Evolutionary conservation across 2,329 filamentous ascomycete species (phyloP).

Genomic region (Botrytis deweyae): DNA sequence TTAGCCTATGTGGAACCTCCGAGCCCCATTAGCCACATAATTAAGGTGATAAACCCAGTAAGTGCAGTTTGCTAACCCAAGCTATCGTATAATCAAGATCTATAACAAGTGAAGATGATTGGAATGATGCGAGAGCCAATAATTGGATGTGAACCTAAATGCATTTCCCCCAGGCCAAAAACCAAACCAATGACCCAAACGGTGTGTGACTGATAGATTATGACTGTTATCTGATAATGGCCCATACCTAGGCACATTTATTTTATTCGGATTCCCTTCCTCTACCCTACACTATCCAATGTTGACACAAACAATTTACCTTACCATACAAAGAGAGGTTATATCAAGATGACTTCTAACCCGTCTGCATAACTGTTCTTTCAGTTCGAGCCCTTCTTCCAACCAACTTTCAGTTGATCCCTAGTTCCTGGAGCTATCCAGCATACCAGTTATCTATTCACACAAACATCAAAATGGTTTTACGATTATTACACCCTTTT

Average conservation of each 20-base stretch:
- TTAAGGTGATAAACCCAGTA: not conserved
- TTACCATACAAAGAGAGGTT: not conserved
- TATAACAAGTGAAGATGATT: not conserved
- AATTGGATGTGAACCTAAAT: not conserved
- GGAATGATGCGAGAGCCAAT: not conserved
- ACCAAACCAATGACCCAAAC: not conserved
- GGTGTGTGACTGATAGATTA: slow-evolving; percentile 5
- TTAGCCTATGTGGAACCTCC: slow-evolving; percentile 1
- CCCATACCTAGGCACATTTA: too few relatives aligned
- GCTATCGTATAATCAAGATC: not conserved
- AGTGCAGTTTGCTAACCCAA: not conserved
- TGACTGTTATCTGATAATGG: not conserved
- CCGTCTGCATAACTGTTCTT: slow-evolving; percentile 13
- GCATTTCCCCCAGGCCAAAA: not conserved
- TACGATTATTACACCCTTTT: slow-evolving; percentile 43
- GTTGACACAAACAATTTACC: not conserved
- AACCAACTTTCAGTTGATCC: not conserved
- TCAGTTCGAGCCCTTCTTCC: not conserved
- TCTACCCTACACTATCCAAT: not conserved
- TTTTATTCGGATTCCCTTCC: too few relatives aligned
- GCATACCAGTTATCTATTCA: not conserved
- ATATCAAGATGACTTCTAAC: slow-evolving; percentile 21
- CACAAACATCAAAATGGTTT: slow-evolving; percentile 48
- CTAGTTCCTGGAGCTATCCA: not conserved
- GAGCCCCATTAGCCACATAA: slow-evolving; percentile 4